Base-by-base conservation (phyloP, 2,329 filamentous ascomycete species). In the Elsinoe necatrix region DNA sequence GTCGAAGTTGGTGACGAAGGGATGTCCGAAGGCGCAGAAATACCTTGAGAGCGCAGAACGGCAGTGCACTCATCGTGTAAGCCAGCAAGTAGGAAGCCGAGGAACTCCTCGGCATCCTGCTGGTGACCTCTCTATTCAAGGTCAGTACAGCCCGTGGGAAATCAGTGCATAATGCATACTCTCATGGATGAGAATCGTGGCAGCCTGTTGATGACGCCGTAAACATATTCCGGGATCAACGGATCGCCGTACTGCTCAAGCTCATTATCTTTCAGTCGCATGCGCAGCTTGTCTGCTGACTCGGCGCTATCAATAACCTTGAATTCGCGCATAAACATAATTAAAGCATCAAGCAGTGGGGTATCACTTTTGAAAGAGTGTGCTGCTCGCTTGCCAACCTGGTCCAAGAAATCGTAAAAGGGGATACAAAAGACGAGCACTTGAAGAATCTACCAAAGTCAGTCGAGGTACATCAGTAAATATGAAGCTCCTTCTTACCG, bases 281-380 rank as follows among this genome's bases (percentile, higher is more conserved):
- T 77, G 56, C 82, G 82, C 55, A 97, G 75, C 69, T 88, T 81
- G 25, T 95, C 89, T 37, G 82, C 77, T 2, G 86, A 85, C 1
- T 78, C 74, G 4, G 87, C 86, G n/a, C 87, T 86, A 67, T 89
- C 87, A 63, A 96, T 87, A 25, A 90, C 78, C 60, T 85, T 86
- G 73, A 93, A 97, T 70, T 97, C 93, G 62, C 85, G 84, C 82
- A 95, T 87, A 68, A 97, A 96, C 83, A 95, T 87, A 65, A 97
- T 93, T 85, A 97, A 90, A 20, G 92, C 88, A 75, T 98, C 93
- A 63, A 98, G 80, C 63, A 98, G 75, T 61, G 93, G 93, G 16
- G 91, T 95, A 65, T 95, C 86, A 70, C 88, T 95, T 72, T 96
- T 95, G 77, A 98, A 95, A 68, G 86, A 95, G 72, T 96, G 84